These are phyloP conservation scores for Amniculicola lignicola DNA, from an alignment of 495 filamentous ascomycete genomes.

Conservation along the genomic window DNA sequence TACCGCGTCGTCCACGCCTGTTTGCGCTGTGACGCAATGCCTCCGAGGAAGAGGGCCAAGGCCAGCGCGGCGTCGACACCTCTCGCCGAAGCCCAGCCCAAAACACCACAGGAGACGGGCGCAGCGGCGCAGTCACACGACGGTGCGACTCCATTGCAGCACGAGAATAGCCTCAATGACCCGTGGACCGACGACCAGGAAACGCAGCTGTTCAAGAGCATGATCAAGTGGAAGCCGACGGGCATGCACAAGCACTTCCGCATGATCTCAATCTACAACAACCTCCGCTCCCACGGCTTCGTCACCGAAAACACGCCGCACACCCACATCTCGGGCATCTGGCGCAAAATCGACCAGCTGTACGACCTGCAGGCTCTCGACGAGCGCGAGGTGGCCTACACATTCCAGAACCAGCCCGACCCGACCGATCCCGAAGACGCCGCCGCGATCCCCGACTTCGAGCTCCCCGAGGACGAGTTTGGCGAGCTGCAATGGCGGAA, in stretches of 20 bases:
- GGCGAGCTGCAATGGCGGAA: conserved; percentile 69
- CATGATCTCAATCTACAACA: conserved; percentile 83
- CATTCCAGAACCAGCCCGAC: conserved; percentile 24
- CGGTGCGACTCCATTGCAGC: conserved; percentile 15
- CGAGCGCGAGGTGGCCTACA: conserved; percentile 59
- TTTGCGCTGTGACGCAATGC: too few relatives aligned
- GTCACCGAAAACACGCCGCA: conserved; percentile 63
- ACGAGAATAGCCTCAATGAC: conserved; percentile 53
- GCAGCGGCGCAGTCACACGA: conserved; percentile 12
- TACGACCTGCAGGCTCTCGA: conserved; percentile 89
- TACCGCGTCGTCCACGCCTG: too few relatives aligned
- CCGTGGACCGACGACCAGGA: conserved; percentile 96
- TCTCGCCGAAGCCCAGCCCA: conserved; percentile 33
- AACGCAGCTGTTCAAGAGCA: conserved; percentile 81
- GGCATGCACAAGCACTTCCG: conserved; percentile 98
- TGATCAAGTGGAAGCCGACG: conserved; percentile 90
- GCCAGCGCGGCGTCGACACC: conserved; percentile 36
- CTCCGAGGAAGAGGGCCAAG: conserved; percentile 33
- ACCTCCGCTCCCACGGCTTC: conserved; percentile 83
- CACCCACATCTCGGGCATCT: conserved; percentile 85
- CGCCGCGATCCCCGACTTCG: conserved; percentile 63
- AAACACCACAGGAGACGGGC: conserved; percentile 28
- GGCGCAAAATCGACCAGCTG: conserved; percentile 76
- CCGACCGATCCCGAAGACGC: conserved; percentile 58
- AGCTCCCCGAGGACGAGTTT: conserved; percentile 74